Base-by-base conservation (phyloP, 345 rosid species). In the Pistacia vera region DNA sequence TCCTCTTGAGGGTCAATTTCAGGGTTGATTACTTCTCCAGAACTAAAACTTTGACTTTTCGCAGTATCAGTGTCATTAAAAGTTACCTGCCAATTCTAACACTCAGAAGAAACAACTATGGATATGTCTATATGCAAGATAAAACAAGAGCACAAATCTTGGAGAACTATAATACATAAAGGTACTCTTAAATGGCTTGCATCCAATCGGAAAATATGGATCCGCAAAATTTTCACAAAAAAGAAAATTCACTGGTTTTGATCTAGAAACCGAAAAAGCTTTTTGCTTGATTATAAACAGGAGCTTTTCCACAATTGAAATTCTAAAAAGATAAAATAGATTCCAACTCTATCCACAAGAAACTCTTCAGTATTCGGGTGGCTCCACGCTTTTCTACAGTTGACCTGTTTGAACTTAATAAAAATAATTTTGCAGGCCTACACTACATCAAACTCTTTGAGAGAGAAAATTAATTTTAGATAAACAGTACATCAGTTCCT, bases 21-120 rank as follows among this genome's bases (percentile, higher is more conserved):
- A 1, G 81, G 82, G 58, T 83, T 82, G 52, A 80, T 68, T 20
- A 82, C 88, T 78, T 86, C 91, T 20, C 81, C 85, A 28, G 63
- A 76, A 75, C 84, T 79, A 2, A 28, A 46, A 66, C 80, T 77
- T 5, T 36, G 63, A 66, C 77, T 75, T 54, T 55, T 76, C 6
- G 77, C 10, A 66, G 82, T 67, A 72, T 75, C 63, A 41, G 16
- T 63, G 58, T 59, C 70, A 59, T 36, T 74, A 55, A 51, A 18
- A 35, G 12, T 66, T 68, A 51, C 82, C 86, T 82, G 80, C 79
- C 80, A 78, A 54, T 44, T 66, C 18, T 25, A 74, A 33, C 35
- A 44, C 52, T 65, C 14, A 54, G 38, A 18, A 30, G 11, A 12
- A 12, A 35, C 28, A 54, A 52, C 28, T 63, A 73, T 11, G 22